Base-by-base conservation (phyloP, 352 stramenopile genomes). In the Phytophthora cajani region DNA sequence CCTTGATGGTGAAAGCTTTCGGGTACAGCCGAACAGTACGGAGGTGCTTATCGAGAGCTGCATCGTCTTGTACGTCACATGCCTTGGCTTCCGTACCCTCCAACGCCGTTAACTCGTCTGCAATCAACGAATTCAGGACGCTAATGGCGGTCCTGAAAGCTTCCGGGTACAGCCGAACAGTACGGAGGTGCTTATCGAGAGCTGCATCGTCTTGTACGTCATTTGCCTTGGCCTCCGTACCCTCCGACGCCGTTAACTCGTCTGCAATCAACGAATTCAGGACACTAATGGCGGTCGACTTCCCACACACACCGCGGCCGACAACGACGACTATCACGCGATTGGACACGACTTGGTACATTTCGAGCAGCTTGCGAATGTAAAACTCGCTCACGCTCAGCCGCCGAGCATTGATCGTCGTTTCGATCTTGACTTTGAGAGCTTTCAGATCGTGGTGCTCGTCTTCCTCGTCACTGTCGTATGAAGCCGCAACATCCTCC, bases 211-310 rank as follows among this genome's bases (percentile, higher is more conserved):
- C 42, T 14, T 55, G 21, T 14, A 46, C 25, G 33, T 64, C 27
- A n/a, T 33, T 23, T n/a, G 19, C 25, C 23, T 11, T 40, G 1
- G 56, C 5, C 56, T 62, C 21, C 25, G 7, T n/a, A 55, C 12
- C 16, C 19, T 69, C 38, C 12, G 53, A 63, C 33, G 40, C 17
- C 0, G 40, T 10, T 33, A 57, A 23, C 30, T 79, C 63, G n/a
- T 46, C 57, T 4, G 59, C 47, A 32, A 78, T 68, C 10, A 89
- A 50, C 19, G 60, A 57, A n/a, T 79, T 71, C 0, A 91, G 42
- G 4, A 87, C 54, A 11, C 71, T 71, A 16, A 92, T 77, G 16
- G 79, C 78, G 11, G 72, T 91, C 14, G 86, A 89, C 66, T 93
- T 92, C 2, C 86, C 86, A 21, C 71, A 87, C 23, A 79, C 72